These are phyloP conservation scores for Trichoderma hamatum DNA, from an alignment of 2,329 filamentous ascomycete species.

Conservation along the genomic window DNA sequence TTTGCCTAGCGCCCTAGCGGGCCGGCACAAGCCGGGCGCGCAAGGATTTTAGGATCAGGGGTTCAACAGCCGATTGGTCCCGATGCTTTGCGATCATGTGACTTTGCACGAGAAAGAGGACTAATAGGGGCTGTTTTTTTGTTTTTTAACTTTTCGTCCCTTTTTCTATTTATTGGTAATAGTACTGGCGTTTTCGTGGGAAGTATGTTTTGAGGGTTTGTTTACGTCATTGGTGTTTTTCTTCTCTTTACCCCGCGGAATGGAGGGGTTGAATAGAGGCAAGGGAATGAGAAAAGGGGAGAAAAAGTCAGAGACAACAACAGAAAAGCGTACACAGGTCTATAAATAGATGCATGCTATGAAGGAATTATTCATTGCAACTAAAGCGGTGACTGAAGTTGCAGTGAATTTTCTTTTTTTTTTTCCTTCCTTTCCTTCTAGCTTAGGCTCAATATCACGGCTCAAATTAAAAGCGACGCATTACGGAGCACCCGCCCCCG, in stretches of 20 bases:
- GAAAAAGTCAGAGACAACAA: neutral
- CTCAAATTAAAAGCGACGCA: neutral
- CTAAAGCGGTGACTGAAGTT: neutral
- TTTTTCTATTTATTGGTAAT: neutral
- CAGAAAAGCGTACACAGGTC: neutral
- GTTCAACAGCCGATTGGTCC: slow-evolving; percentile 26
- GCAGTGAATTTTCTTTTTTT: neutral
- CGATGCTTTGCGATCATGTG: slow-evolving; percentile 15
- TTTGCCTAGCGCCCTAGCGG: slow-evolving; percentile 8
- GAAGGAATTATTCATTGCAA: neutral
- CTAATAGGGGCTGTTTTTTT: neutral
- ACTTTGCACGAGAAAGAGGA: neutral
- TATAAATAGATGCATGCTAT: neutral
- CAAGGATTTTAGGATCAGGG: slow-evolving; percentile 14
- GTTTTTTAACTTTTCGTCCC: neutral
- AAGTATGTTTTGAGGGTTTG: neutral
- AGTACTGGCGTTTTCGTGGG: neutral
- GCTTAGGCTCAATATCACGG: neutral
- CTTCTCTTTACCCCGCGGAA: slow-evolving; percentile 17
- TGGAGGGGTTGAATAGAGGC: slow-evolving; percentile 21
- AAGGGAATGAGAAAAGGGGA: neutral
- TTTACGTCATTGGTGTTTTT: slow-evolving; percentile 5
- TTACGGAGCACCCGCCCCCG: neutral
- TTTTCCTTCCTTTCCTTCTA: neutral
- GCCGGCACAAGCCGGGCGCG: slow-evolving; percentile 27